Conservation (phyloP, 2,329 filamentous ascomycete species). For the Talaromyces islandicus region DNA sequence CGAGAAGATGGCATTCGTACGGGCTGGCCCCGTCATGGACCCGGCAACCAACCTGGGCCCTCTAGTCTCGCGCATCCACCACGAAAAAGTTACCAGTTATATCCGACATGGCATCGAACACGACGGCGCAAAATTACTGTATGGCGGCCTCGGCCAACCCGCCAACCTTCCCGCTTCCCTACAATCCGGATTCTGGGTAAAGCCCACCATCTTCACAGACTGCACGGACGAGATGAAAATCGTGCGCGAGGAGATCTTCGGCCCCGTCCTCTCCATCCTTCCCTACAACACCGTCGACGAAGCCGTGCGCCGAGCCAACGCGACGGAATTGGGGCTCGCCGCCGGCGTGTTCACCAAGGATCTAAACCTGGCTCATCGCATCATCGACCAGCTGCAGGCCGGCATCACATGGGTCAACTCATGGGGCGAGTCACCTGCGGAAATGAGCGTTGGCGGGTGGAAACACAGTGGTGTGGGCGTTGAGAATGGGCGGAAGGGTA, state of each 20-base stretch:
- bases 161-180: slow-evolving; percentile 44
- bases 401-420: slow-evolving; percentile 92
- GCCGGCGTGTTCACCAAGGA: slow-evolving; percentile 78
- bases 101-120: slow-evolving; percentile 67
- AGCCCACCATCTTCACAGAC: slow-evolving; percentile 78
- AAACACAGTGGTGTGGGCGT: slow-evolving; percentile 84
- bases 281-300: slow-evolving; percentile 66
- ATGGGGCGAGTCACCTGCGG: slow-evolving; percentile 85
- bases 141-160: slow-evolving; percentile 61
- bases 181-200: slow-evolving; percentile 71
- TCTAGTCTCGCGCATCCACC: slow-evolving; percentile 67
- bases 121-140: slow-evolving; percentile 69
- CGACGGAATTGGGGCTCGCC: slow-evolving; percentile 70
- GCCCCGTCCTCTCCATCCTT: slow-evolving; percentile 77
- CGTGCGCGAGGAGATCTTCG: slow-evolving; percentile 78
- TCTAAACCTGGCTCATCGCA: slow-evolving; percentile 65
- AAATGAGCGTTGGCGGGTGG: slow-evolving; percentile 91
- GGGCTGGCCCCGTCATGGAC: slow-evolving; percentile 68
- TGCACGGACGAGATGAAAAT: slow-evolving; percentile 80
- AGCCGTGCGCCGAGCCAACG: slow-evolving; percentile 66
- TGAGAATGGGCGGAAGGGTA: slow-evolving; percentile 74
- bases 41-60: slow-evolving; percentile 75
- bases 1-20: slow-evolving; percentile 63
- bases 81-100: slow-evolving; percentile 71
- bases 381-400: slow-evolving; percentile 66